These are phyloP conservation scores for Tulasnella sp. DNA, from an alignment of 768 basidiomycete genomes.

Conservation along the genomic window DNA sequence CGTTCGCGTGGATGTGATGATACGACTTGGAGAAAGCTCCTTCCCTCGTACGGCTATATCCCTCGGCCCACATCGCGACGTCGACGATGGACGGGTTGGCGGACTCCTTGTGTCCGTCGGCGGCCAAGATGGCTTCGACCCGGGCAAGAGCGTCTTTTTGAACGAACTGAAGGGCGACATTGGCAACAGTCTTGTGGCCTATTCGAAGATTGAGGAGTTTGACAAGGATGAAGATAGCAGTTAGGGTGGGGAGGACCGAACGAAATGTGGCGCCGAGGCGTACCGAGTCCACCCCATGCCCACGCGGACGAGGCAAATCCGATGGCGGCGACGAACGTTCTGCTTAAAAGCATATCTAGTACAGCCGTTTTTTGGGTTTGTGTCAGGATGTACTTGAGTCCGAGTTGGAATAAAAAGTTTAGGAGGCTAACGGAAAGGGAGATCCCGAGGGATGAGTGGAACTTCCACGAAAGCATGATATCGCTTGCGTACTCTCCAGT, in stretches of 20 bases:
- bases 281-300: background rate
- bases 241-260: too few relatives aligned
- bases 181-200: conserved; percentile 20
- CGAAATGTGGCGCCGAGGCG: background rate
- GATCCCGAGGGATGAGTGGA: too few relatives aligned
- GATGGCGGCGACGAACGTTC: background rate
- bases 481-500: too few relatives aligned
- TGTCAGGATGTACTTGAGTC: too few relatives aligned
- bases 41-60: background rate
- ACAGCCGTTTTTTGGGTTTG: too few relatives aligned
- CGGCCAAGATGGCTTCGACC: conserved; percentile 8
- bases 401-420: too few relatives aligned
- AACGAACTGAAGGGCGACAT: conserved; percentile 4
- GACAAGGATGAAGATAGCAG: background rate
- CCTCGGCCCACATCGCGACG: conserved; percentile 22
- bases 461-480: too few relatives aligned
- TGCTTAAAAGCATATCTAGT: background rate
- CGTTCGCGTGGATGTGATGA: conserved; percentile 21
- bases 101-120: background rate
- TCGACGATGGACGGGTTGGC: background rate
- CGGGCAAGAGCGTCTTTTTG: background rate
- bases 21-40: background rate
- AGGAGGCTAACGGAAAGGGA: too few relatives aligned
- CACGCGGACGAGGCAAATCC: background rate
- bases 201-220: background rate